Conservation (phyloP, 257 asterid genomes). For the Parsonsia alboflavescens region DNA sequence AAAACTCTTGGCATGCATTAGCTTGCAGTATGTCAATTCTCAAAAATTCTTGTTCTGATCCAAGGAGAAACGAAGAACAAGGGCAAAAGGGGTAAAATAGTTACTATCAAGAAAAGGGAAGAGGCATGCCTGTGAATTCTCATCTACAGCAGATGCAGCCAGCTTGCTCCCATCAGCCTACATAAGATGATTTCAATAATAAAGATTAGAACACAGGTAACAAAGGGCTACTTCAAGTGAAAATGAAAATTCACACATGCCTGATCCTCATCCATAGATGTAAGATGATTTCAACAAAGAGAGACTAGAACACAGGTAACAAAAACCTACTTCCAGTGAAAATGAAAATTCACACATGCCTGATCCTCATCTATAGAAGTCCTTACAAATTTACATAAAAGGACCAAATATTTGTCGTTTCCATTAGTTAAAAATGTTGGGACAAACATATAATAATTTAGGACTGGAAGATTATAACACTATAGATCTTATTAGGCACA, state of each 20-base stretch:
- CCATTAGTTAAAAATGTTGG: neutral
- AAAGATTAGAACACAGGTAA: neutral
- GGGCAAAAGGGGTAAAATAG: neutral
- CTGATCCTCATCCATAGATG: constrained; percentile 16
- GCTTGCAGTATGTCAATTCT: neutral
- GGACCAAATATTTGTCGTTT: neutral
- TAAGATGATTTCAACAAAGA: constrained; percentile 1
- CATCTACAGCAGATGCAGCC: constrained; percentile 15
- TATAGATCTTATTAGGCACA: neutral
- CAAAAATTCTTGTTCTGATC: neutral
- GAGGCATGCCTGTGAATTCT: constrained; percentile 19
- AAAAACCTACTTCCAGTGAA: neutral
- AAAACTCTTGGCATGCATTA: neutral
- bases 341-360: constrained; percentile 7
- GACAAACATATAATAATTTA: neutral
- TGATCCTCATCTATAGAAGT: constrained; percentile 18
- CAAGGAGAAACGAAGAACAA: neutral
- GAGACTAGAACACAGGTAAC: neutral
- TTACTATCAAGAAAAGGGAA: neutral
- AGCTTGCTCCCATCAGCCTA: constrained; percentile 23
- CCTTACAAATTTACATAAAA: constrained; percentile 10
- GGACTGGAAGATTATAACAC: neutral
- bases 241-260: constrained; percentile 6
- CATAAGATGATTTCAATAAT: neutral
- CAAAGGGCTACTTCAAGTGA: neutral